Conservation (phyloP, 495 filamentous ascomycete species). For the Daldinia caldariorum region DNA sequence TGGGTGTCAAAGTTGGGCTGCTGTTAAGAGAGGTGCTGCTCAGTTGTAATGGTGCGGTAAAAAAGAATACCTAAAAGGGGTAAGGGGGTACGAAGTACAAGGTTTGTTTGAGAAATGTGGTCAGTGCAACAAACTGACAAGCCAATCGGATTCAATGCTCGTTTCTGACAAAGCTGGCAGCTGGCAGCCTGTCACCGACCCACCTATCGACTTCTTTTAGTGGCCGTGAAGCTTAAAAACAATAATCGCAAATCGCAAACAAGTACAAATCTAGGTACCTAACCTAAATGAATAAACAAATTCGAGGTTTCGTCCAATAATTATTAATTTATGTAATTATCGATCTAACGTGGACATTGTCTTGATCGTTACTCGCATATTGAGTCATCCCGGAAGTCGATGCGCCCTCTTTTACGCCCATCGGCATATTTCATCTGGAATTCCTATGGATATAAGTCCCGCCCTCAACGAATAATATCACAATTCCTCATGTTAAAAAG, state of each 20-base stretch:
- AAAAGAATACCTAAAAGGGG: neutral
- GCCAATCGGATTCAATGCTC: constrained; percentile 1
- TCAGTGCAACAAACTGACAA: neutral
- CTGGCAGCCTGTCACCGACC: neutral
- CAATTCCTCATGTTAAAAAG: constrained; percentile 44
- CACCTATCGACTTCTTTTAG: neutral
- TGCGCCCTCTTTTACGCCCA: constrained; percentile 29
- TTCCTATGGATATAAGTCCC: constrained; percentile 12
- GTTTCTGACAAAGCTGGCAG: neutral
- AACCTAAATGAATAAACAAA: too few relatives aligned
- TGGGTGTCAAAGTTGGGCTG: too few relatives aligned
- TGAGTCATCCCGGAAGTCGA: constrained; percentile 34
- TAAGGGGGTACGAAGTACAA: neutral
- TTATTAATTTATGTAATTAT: neutral
- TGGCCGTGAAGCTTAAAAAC: neutral
- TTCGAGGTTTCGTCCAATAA: too few relatives aligned
- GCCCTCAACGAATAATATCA: neutral
- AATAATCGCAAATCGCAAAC: neutral
- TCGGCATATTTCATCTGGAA: neutral
- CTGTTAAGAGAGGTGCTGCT: neutral
- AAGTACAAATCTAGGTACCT: constrained; percentile 2
- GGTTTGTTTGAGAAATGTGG: neutral
- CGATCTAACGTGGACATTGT: neutral
- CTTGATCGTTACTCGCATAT: constrained; percentile 6
- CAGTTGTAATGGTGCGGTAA: neutral